These are phyloP conservation scores for Microbotryum silenes-acaulis DNA, from an alignment of 1,284 basidiomycete genomes.

Conservation along the genomic window DNA sequence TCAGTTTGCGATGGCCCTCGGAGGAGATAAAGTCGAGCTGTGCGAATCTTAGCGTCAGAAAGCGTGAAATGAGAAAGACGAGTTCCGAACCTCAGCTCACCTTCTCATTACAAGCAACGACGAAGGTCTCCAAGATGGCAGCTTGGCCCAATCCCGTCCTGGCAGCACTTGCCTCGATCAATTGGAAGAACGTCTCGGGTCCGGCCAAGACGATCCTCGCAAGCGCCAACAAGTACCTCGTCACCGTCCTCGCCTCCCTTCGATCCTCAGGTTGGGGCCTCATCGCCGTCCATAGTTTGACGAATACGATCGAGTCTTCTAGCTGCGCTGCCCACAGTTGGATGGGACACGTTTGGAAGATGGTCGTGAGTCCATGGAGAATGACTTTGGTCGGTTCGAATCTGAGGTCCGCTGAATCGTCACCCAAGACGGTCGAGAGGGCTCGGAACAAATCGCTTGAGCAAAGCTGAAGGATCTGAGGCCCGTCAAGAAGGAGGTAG, in stretches of 20 bases:
- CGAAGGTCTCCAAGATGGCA: constrained; percentile 14
- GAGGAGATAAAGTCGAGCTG: constrained; percentile 36
- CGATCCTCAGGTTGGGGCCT: neutral
- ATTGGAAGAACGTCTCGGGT: constrained; percentile 22
- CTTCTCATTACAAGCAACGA: constrained; percentile 29
- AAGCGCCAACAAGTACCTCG: constrained; percentile 6
- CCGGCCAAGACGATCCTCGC: constrained; percentile 29
- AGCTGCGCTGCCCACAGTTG: constrained; percentile 20
- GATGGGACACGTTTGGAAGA: constrained; percentile 16
- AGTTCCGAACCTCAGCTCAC: constrained; percentile 5
- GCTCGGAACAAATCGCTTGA: constrained; percentile 8
- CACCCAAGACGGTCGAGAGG: constrained; percentile 18
- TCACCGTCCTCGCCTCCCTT: no score
- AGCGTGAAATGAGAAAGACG: neutral
- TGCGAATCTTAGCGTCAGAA: neutral
- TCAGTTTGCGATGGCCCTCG: constrained; percentile 32
- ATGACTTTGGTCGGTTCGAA: constrained; percentile 28
- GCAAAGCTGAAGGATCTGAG: constrained; percentile 13
- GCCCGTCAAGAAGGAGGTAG: constrained; percentile 30
- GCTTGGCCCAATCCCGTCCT: constrained; percentile 14
- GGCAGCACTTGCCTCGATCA: constrained; percentile 18
- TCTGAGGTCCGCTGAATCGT: constrained; percentile 11
- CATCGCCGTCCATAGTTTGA: neutral
- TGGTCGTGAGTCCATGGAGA: constrained; percentile 27
- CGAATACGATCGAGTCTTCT: constrained; percentile 16